Conservation (phyloP, 805 yeast species). For the Saccharomycopsis sp. region DNA sequence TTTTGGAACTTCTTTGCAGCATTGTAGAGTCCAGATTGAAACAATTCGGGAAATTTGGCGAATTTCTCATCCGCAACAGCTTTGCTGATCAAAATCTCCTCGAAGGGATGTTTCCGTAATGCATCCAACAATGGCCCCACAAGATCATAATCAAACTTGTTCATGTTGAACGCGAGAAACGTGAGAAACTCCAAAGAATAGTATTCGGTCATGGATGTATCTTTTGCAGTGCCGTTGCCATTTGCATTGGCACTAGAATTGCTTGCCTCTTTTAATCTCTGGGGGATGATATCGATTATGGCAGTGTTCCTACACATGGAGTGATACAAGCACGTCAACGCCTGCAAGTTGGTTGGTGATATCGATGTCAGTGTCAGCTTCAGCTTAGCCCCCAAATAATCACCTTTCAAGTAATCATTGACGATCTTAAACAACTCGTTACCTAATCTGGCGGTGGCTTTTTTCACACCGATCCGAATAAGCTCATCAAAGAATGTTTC, state of each 20-base stretch:
- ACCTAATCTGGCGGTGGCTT: slow-evolving; percentile 38
- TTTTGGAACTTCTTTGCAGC: slow-evolving; percentile 4
- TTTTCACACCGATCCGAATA: slow-evolving; percentile 33
- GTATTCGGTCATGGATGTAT: too few relatives aligned
- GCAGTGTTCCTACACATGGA: slow-evolving; percentile 10
- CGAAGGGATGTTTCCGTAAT: too few relatives aligned
- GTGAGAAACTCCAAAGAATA: too few relatives aligned
- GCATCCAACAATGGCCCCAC: too few relatives aligned
- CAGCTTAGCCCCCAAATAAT: slow-evolving; percentile 20
- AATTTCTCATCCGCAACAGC: too few relatives aligned
- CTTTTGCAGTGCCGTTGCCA: too few relatives aligned
- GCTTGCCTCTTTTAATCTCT: not conserved
- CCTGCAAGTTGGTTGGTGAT: too few relatives aligned
- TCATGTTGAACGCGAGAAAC: too few relatives aligned
- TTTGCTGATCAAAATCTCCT: too few relatives aligned
- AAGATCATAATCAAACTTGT: too few relatives aligned
- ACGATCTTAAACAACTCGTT: slow-evolving; percentile 36
- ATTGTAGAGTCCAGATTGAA: not conserved
- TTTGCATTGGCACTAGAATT: not conserved
- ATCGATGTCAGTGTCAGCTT: too few relatives aligned
- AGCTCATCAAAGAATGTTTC: slow-evolving; percentile 33
- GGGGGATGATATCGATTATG: slow-evolving; percentile 11
- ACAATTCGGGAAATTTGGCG: not conserved
- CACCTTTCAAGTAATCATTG: slow-evolving; percentile 22
- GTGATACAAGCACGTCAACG: slow-evolving; percentile 18